Base-by-base conservation (phyloP, 345 rosid genomes). In the Hevea brasiliensis region DNA sequence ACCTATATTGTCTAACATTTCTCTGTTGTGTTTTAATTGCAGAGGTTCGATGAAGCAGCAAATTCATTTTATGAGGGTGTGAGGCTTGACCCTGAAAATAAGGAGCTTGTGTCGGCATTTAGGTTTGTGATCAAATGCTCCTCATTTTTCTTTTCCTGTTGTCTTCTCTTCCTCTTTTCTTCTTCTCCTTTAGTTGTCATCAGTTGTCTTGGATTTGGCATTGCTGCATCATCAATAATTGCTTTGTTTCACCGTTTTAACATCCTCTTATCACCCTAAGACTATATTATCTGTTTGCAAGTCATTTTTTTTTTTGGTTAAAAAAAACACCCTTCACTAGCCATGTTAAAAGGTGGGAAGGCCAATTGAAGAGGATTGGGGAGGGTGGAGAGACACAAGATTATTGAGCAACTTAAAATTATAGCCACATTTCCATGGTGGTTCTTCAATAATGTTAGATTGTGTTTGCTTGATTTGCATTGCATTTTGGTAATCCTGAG, bases 21-120 rank as follows among this genome's bases (percentile, higher is more conserved):
- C 66, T 29, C 45, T 21, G 15, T 67, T 82, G 29, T 59, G 67
- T 56, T 70, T n/a, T 29, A 23, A 68, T 70, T 53, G 47, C 86
- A 92, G 98, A 87, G 87, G 81, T 94, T 83, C 47, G 89, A 92
- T 1, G 97, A 92, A 76, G 98, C 97, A 27, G 97, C 97, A 62
- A 90, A 89, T 84, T 83, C 89, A 32, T 85, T 92, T 74, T 89
- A 86, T 10, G 97, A 94, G 77, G 97, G 97, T n/a, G 92, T 90
- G 74, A 68, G 68, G 74, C 90, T 92, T 55, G 88, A 86, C 77
- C 94, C 94, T 40, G 92, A 89, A 73, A 88, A 82, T 79, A 86
- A 83, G 77, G 92, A 90, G 85, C 87, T 92, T 23, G 79, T 85
- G 15, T 73, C 72, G 45, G 96, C 97, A 54, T 90, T 92, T 83